Conservation (phyloP, 306 rosid species). For the Cicer chorassanicum region DNA sequence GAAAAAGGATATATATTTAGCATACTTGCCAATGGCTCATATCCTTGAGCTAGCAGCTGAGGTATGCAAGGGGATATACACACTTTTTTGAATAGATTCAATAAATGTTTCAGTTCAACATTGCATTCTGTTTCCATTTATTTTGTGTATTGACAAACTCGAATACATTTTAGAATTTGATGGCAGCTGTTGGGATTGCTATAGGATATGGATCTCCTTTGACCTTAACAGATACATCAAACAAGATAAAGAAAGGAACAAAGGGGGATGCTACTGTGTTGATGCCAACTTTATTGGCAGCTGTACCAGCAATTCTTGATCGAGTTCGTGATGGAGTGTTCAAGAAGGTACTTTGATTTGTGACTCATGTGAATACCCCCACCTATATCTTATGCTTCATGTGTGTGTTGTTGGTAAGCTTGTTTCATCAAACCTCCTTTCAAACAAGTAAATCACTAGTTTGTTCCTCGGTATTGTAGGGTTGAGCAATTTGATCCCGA, state of each 20-base stretch:
- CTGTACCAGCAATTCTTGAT: constrained; percentile 97
- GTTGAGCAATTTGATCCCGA: not conserved
- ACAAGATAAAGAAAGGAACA: constrained; percentile 86
- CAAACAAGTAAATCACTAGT: not conserved
- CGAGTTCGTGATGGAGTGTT: constrained; percentile 95
- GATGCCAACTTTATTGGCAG: constrained; percentile 83
- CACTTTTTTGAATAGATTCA: constrained; percentile 37
- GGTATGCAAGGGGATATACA: constrained; percentile 57
- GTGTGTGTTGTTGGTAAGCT: constrained; percentile 12
- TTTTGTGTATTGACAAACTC: constrained; percentile 46
- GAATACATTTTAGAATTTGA: constrained; percentile 62
- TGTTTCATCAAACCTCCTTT: constrained; percentile 5
- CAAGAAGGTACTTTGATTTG: constrained; percentile 70
- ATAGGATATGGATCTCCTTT: constrained; percentile 97
- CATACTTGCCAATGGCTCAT: constrained; percentile 96
- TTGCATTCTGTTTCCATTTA: constrained; percentile 4
- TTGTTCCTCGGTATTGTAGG: not conserved
- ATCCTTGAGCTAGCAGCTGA: constrained; percentile 96
- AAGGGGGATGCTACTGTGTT: constrained; percentile 81
- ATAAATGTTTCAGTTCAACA: constrained; percentile 39
- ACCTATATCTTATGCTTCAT: constrained; percentile 26
- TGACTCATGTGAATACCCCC: constrained; percentile 40
- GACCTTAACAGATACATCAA: constrained; percentile 96
- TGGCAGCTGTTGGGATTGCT: constrained; percentile 85
- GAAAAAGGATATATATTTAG: constrained; percentile 78